A percentile compares a stretch with the other conserved stretches of the same genome.
These are phyloP conservation scores for Fistulinella cinereoalba DNA, from an alignment of 1,284 basidiomycete species.

Conservation along the genomic window DNA sequence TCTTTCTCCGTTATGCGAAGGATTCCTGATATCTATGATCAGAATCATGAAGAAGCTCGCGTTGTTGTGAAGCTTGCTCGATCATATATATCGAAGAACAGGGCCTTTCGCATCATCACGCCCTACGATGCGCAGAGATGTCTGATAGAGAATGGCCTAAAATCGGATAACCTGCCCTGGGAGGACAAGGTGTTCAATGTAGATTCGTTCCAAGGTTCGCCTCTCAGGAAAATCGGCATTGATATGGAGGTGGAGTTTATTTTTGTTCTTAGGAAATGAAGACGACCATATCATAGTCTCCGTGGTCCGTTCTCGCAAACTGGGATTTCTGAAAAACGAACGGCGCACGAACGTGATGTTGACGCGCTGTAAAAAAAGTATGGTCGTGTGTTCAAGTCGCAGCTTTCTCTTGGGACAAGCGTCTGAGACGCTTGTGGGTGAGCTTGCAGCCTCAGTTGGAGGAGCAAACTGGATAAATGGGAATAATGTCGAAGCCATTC, in stretches of 20 bases:
- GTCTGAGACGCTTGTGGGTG: conserved; percentile 45
- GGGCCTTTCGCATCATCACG: conserved; percentile 29
- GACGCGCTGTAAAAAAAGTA: conserved; percentile 53
- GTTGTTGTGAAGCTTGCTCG: conserved; percentile 23
- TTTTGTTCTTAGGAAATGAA: conserved; percentile 28
- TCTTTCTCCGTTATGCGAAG: neutral
- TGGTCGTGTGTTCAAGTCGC: conserved; percentile 52
- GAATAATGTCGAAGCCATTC: neutral
- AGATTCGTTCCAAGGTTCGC: conserved; percentile 60
- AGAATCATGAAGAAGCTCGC: conserved; percentile 28
- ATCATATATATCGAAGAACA: conserved; percentile 2
- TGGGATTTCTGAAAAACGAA: conserved; percentile 49
- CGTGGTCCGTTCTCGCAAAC: conserved; percentile 43
- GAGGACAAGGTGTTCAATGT: conserved; percentile 60
- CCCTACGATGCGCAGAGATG: conserved; percentile 63
- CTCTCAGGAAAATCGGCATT: conserved; percentile 19
- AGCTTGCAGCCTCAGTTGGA: conserved; percentile 40
- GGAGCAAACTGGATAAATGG: conserved; percentile 39
- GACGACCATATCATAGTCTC: conserved; percentile 61
- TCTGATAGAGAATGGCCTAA: conserved; percentile 49
- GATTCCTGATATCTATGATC: neutral
- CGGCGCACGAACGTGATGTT: conserved; percentile 69
- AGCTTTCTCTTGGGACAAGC: conserved; percentile 43
- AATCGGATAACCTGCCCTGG: conserved; percentile 43
- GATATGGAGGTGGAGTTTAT: conserved; percentile 19